Percentiles rank a stretch among this genome's conserved stretches.
Evolutionary conservation across 352 stramenopile species (phyloP).

Genomic region (Pythium diclinum): DNA sequence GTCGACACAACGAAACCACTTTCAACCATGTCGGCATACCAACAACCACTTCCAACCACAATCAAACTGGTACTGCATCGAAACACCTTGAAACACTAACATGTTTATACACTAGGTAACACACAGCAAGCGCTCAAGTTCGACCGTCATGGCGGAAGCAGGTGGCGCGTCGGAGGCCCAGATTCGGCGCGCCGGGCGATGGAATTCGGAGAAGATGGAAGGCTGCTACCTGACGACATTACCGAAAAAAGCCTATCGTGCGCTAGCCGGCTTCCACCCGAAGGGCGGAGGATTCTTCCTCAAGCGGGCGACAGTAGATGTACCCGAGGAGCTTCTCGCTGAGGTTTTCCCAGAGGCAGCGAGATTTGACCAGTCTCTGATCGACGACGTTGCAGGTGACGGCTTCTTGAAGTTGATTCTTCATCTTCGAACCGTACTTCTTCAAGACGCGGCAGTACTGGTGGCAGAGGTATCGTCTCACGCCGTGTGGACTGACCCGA

Average conservation of each 20-base stretch:
- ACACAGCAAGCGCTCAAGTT: constrained; percentile 1
- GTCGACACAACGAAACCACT: no score
- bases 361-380: background rate
- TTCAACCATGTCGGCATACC: background rate
- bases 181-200: background rate
- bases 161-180: constrained; percentile 2
- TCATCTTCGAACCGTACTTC: background rate
- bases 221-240: constrained; percentile 19
- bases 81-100: background rate
- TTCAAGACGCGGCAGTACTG: background rate
- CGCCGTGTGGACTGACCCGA: background rate
- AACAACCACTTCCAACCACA: background rate
- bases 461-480: background rate
- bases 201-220: constrained; percentile 10
- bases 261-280: constrained; percentile 15
- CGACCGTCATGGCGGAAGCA: constrained; percentile 1
- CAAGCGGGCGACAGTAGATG: constrained; percentile 1
- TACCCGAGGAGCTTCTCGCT: background rate
- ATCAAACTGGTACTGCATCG: background rate
- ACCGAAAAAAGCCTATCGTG: constrained; percentile 19
- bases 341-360: background rate
- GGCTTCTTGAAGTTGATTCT: background rate
- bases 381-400: background rate
- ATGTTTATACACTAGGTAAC: background rate
- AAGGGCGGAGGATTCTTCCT: constrained; percentile 13